Evolutionary conservation across 2,329 filamentous ascomycete genomes (phyloP), one percentile per base, ranked within the genome.

Genomic region (Hypoxylon sp.): DNA sequence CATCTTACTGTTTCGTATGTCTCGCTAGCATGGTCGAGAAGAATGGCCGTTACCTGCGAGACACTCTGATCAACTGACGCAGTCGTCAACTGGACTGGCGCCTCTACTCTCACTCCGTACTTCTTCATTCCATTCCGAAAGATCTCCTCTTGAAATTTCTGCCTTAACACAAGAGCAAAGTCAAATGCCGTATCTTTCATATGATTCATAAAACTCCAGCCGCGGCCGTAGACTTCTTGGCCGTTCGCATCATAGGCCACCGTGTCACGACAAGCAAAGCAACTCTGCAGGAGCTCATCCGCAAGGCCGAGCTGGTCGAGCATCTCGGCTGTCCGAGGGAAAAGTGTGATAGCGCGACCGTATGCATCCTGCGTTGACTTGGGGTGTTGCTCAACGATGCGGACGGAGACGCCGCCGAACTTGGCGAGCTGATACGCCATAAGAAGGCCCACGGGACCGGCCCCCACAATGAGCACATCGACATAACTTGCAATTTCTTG

Each of bases 131-230:
- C 70, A 3, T 61, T 64, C 22, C 84, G 78, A 53, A 86, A 82
- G 42, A 87, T 81, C 11, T 82, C 81, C 69, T 87, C 84, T 5
- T 84, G 81, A 70, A 84, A 86, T 71, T 83, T 86, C 73, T 87
- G 84, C 14, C 85, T 77, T 55, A 87, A 70, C 1, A 86, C 84
- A n/a, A 86, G 75, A 0, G 80, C 79, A 69, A 85, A 87, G 64
- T 84, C 80, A 74, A 82, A 86, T 24, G 76, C 75, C 0, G 84
- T 84, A 60, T 84, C 82, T 33, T 79, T 80, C 77, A 86, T 85
- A 33, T 81, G 77, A 68, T 85, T 81, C 80, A 87, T 83, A 63
- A 85, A 85, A 28, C 78, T 80, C 83, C 83, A 85, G 0, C 81
- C 82, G 53, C 83, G 74, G 2, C 81, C 82, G 3, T 78, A 68